Evolutionary conservation across 1,284 basidiomycete species (phyloP).

Genomic region (Neotropicomus parvogracilis): DNA sequence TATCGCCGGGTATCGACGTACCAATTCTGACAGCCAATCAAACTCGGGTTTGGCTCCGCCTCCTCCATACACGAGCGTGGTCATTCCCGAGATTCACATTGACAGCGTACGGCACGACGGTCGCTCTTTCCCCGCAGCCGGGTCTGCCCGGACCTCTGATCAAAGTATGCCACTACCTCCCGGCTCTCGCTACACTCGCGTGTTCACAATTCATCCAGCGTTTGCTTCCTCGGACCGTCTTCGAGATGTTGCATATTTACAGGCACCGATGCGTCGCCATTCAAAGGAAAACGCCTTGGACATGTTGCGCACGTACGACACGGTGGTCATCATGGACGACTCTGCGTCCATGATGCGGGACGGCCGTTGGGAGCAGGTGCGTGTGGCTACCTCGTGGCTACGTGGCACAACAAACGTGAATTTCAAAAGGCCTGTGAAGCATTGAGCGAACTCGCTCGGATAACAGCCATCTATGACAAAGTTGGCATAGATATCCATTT

Average conservation of each 20-base stretch:
- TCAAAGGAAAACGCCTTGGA: constrained; percentile 42
- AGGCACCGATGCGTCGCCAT: constrained; percentile 26
- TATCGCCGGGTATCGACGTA: background rate
- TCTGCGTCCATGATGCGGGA: constrained; percentile 51
- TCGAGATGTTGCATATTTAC: constrained; percentile 24
- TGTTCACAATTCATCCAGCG: constrained; percentile 25
- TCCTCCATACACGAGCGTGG: constrained; percentile 20
- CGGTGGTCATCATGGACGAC: constrained; percentile 56
- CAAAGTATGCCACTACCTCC: constrained; percentile 21
- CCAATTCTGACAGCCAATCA: background rate
- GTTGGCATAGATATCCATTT: constrained; percentile 50
- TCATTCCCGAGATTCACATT: constrained; percentile 3
- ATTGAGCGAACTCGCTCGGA: constrained; percentile 38
- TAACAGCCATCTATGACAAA: constrained; percentile 39
- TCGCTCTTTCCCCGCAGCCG: constrained; percentile 7
- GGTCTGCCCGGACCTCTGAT: constrained; percentile 6
- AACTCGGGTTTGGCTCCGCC: constrained; percentile 13
- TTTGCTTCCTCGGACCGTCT: constrained; percentile 16
- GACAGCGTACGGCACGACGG: background rate
- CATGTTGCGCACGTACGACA: constrained; percentile 46
- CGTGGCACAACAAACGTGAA: background rate
- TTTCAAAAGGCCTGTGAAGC: constrained; percentile 30
- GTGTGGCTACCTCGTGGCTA: constrained; percentile 3
- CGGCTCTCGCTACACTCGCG: constrained; percentile 19
- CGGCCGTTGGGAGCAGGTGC: constrained; percentile 46